phyloP scores from a whole-genome alignment of 169 alveolate species.

The Blepharisma undulans region DNA sequence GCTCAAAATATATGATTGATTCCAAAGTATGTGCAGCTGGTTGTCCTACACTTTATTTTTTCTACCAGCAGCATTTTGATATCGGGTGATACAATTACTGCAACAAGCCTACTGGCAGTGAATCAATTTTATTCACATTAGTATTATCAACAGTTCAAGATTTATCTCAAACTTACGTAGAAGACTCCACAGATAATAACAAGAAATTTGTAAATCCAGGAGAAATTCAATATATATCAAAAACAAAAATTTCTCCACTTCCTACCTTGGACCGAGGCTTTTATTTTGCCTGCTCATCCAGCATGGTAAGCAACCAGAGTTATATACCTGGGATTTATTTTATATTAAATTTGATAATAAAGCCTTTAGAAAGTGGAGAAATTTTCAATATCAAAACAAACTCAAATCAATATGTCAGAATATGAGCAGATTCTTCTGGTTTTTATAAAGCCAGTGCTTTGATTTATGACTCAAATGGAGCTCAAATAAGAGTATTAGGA shows the following conservation, averaged over 20 bases:
- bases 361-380: not conserved
- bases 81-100: no score
- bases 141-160: no score
- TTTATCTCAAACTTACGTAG: no score
- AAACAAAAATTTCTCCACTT: not conserved
- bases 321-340: not conserved
- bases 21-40: no score
- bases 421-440: not conserved
- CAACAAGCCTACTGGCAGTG: no score
- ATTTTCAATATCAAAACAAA: not conserved
- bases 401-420: not conserved
- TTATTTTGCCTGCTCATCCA: not conserved
- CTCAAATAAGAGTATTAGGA: no score
- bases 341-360: not conserved
- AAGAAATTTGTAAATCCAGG: not conserved
- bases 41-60: no score
- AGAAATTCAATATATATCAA: not conserved
- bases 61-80: no score
- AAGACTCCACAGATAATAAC: not conserved
- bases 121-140: no score
- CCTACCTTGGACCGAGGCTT: conserved; percentile 4
- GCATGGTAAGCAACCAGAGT: not conserved
- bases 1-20: no score
- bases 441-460: not conserved
- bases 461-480: not conserved